These are phyloP conservation scores for Hemisphaericaspora xylanilytica DNA, from an alignment of 1,139 yeast species.

Conservation along the genomic window DNA sequence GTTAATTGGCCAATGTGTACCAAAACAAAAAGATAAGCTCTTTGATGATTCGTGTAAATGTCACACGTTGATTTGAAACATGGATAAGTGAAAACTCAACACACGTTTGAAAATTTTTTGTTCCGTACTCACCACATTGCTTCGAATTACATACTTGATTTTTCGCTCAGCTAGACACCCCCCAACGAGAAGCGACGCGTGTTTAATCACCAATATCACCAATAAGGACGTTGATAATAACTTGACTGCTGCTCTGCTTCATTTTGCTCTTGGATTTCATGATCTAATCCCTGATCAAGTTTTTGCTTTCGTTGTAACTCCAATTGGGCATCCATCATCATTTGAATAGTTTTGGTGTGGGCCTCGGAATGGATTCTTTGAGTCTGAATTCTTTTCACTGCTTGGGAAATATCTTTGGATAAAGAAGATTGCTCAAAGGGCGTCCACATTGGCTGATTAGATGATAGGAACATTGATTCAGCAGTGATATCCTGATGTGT, in stretches of 20 bases:
- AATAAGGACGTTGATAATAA: constrained; percentile 12
- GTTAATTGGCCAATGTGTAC: neutral
- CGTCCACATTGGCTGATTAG: neutral
- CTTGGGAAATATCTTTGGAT: neutral
- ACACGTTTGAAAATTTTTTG: no score
- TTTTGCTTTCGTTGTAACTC: constrained; percentile 13
- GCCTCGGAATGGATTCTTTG: constrained; percentile 29
- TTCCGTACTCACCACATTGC: no score
- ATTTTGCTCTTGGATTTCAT: constrained; percentile 6
- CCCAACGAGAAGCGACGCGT: no score
- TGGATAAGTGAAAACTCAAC: no score
- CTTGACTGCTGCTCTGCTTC: constrained; percentile 11
- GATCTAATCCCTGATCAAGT: constrained; percentile 13
- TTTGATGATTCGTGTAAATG: no score
- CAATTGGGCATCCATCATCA: constrained; percentile 29
- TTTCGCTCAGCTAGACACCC: neutral
- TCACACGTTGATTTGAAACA: neutral
- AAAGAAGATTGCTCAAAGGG: neutral
- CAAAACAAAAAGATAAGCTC: neutral
- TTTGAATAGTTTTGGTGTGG: constrained; percentile 29
- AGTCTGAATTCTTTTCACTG: constrained; percentile 24
- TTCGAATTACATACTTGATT: no score
- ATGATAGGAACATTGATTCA: neutral
- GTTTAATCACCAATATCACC: constrained; percentile 7
- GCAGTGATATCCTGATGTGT: constrained; percentile 6